phyloP scores from a whole-genome alignment of 1,284 basidiomycete genomes.

The Porogramme epimiltina region DNA sequence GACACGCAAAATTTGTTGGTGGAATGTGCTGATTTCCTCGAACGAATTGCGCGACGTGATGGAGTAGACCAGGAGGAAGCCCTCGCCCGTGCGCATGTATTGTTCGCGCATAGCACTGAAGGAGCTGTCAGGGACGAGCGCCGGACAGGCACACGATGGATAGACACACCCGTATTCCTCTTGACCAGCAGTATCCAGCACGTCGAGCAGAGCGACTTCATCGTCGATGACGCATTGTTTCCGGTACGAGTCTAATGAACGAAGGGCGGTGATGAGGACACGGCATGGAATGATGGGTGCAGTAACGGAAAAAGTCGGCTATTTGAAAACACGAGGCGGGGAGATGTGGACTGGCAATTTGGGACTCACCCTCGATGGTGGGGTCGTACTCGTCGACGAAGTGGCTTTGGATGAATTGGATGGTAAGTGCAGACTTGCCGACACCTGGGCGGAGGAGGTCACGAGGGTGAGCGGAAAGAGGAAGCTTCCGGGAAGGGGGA shows the following conservation, averaged over 20 bases:
- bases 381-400: slow-evolving; percentile 99
- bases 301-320: background rate
- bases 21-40: slow-evolving; percentile 97
- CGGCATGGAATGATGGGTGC: too few species aligned
- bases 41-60: slow-evolving; percentile 98
- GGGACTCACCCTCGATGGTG: slow-evolving; percentile 83
- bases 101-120: slow-evolving; percentile 94
- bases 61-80: slow-evolving; percentile 98
- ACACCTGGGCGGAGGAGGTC: slow-evolving; percentile 67
- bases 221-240: slow-evolving; percentile 98
- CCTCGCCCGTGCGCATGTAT: slow-evolving; percentile 97
- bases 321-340: background rate
- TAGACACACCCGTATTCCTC: slow-evolving; percentile 93
- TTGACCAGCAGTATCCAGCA: slow-evolving; percentile 98
- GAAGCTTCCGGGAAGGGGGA: background rate
- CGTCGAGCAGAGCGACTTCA: slow-evolving; percentile 95
- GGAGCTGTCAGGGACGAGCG: background rate
- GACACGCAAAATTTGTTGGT: slow-evolving; percentile 95
- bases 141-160: background rate
- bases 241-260: slow-evolving; percentile 90
- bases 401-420: slow-evolving; percentile 97
- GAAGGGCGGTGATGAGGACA: background rate
- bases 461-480: background rate
- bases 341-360: background rate
- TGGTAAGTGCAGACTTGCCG: slow-evolving; percentile 95